A percentile compares a stretch with the other conserved stretches of the same genome.
Conservation (phyloP, 2,329 filamentous ascomycete species). For the Calonectria leucothoes region DNA sequence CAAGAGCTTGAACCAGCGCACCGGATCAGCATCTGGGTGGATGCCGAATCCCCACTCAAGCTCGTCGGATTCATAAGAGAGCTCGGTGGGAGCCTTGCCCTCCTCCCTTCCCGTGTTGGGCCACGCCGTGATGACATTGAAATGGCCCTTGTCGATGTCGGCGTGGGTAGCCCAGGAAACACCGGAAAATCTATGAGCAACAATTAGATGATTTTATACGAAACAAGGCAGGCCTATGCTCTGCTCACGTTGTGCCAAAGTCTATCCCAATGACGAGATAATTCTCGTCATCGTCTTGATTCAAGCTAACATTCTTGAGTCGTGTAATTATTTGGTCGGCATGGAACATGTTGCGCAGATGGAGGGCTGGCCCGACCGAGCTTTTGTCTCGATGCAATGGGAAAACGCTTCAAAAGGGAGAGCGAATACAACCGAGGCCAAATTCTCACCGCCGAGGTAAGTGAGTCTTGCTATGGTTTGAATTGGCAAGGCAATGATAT, state of each 20-base stretch:
- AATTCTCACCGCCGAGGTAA: neutral
- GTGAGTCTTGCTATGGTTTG: neutral
- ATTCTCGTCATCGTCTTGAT: neutral
- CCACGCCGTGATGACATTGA: slow-evolving; percentile 17
- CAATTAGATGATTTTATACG: neutral
- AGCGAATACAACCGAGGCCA: no score
- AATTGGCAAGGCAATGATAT: neutral
- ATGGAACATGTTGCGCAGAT: neutral
- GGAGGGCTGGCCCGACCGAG: neutral
- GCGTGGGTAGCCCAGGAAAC: slow-evolving; percentile 9
- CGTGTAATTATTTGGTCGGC: neutral
- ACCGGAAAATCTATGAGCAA: neutral
- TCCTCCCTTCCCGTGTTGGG: slow-evolving; percentile 2
- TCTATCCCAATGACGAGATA: neutral
- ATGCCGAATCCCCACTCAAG: slow-evolving; percentile 14
- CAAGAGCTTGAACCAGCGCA: slow-evolving; percentile 18
- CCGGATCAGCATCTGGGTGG: neutral
- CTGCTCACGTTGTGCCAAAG: neutral
- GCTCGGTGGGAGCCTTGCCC: slow-evolving; percentile 11
- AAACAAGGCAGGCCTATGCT: neutral
- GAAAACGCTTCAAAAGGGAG: no score
- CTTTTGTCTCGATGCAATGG: no score
- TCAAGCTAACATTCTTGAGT: neutral
- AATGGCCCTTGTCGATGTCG: slow-evolving; percentile 4
- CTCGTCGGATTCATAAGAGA: slow-evolving; percentile 11